Conservation (phyloP, 768 basidiomycete species). For the Phlebiopsis gigantea region DNA sequence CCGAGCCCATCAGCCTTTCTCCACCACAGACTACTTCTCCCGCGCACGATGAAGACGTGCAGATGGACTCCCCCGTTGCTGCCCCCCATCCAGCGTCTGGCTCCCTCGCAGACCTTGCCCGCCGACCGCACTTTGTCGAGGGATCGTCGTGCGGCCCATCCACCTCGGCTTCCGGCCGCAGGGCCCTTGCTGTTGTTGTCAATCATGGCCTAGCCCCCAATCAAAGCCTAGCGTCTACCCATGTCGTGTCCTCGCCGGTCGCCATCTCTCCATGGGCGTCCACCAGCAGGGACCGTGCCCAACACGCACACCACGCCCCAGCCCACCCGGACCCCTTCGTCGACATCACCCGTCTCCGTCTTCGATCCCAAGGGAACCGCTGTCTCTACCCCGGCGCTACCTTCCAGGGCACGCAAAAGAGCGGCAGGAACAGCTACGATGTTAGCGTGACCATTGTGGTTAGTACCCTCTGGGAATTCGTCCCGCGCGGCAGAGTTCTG, state of each 20-base stretch:
- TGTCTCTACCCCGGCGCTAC: constrained; percentile 85
- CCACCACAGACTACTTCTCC: constrained; percentile 14
- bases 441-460: constrained; percentile 91
- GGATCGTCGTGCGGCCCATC: constrained; percentile 4
- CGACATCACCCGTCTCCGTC: constrained; percentile 75
- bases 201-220: constrained; percentile 9
- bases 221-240: constrained; percentile 6
- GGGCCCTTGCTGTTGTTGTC: constrained; percentile 13
- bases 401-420: constrained; percentile 91
- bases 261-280: constrained; percentile 13
- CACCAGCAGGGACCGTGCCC: constrained; percentile 19
- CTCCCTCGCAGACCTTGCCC: background rate
- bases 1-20: constrained; percentile 5
- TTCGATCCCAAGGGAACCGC: constrained; percentile 66
- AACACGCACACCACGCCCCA: constrained; percentile 6
- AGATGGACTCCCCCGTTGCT: constrained; percentile 23
- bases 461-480: constrained; percentile 30
- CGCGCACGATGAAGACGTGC: constrained; percentile 32
- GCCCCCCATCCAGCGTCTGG: background rate
- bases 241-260: constrained; percentile 6
- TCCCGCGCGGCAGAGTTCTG: constrained; percentile 1
- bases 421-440: constrained; percentile 90
- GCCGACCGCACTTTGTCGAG: background rate
- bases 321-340: constrained; percentile 46
- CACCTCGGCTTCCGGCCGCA: background rate